phyloP scores from a whole-genome alignment of 73 alveolate genomes.

The Symbiodinium natans region DNA sequence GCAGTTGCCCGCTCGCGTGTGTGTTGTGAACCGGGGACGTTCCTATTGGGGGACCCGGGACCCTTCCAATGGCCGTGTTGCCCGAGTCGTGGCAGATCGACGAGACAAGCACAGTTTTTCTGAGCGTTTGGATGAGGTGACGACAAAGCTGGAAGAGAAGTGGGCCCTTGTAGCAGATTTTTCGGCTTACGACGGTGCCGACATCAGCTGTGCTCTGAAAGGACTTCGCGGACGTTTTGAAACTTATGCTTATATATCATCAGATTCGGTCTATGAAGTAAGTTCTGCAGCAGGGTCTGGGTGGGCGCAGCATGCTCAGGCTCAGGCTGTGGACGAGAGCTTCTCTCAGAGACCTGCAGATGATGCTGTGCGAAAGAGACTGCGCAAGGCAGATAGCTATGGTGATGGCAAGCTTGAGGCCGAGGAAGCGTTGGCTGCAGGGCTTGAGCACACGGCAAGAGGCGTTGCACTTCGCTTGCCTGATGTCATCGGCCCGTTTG shows the following conservation, averaged over 20 bases:
- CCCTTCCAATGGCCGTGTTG: constrained; percentile 73
- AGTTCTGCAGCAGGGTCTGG: constrained; percentile 68
- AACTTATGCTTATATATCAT: constrained; percentile 54
- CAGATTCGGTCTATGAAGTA: constrained; percentile 80
- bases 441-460: neutral
- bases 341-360: constrained; percentile 28
- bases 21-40: constrained; percentile 87
- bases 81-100: constrained; percentile 52
- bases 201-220: constrained; percentile 38
- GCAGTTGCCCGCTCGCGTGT: constrained; percentile 41
- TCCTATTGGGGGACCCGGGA: constrained; percentile 88
- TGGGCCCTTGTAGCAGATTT: constrained; percentile 87
- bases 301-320: neutral
- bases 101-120: constrained; percentile 25
- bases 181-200: constrained; percentile 81
- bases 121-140: constrained; percentile 39
- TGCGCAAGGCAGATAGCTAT: constrained; percentile 76
- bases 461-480: constrained; percentile 95
- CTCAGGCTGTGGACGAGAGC: neutral
- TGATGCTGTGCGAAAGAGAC: neutral
- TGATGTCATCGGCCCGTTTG: constrained; percentile 96
- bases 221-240: constrained; percentile 80
- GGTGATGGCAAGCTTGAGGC: constrained; percentile 91
- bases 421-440: constrained; percentile 69
- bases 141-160: neutral